Percentiles rank a stretch among this genome's conserved stretches.
Evolutionary conservation across 164 flowering plant genomes (phyloP).

Genomic region (Vitis cinerea): DNA sequence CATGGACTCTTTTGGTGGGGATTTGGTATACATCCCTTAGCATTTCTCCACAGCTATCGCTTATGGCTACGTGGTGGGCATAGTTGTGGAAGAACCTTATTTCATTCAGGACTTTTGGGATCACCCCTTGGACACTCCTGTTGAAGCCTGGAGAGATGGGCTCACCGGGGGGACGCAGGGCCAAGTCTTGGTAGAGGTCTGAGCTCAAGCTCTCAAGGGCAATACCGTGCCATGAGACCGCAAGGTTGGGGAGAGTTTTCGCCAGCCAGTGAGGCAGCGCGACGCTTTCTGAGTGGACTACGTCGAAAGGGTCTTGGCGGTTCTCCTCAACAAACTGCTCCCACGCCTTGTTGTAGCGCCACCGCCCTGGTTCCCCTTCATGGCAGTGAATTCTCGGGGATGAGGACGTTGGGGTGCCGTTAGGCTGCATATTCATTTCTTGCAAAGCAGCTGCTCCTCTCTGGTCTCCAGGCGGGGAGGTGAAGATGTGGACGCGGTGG

Average conservation of each 20-base stretch:
- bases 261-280: slow-evolving; percentile 48
- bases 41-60: slow-evolving; percentile 44
- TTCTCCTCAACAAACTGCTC: too few species aligned
- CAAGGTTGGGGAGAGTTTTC: slow-evolving; percentile 36
- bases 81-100: slow-evolving; percentile 49
- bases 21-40: slow-evolving; percentile 46
- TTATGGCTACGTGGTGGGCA: slow-evolving; percentile 47
- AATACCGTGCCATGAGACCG: slow-evolving; percentile 61
- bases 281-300: slow-evolving; percentile 54
- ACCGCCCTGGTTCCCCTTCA: slow-evolving; percentile 15
- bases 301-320: slow-evolving; percentile 24
- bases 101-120: slow-evolving; percentile 47
- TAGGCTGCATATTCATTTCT: too few species aligned
- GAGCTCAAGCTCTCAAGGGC: slow-evolving; percentile 54
- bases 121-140: slow-evolving; percentile 31
- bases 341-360: too few species aligned
- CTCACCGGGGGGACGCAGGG: slow-evolving; percentile 16
- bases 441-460: too few species aligned
- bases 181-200: slow-evolving; percentile 41
- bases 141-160: background rate
- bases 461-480: slow-evolving; percentile 22
- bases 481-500: slow-evolving; percentile 58
- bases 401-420: too few species aligned
- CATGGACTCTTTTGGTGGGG: slow-evolving; percentile 50
- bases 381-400: slow-evolving; percentile 6